A percentile compares a stretch with the other conserved stretches of the same genome.
Evolutionary conservation across 805 yeast species (phyloP).

Genomic region (Yamadazyma nakazawae): DNA sequence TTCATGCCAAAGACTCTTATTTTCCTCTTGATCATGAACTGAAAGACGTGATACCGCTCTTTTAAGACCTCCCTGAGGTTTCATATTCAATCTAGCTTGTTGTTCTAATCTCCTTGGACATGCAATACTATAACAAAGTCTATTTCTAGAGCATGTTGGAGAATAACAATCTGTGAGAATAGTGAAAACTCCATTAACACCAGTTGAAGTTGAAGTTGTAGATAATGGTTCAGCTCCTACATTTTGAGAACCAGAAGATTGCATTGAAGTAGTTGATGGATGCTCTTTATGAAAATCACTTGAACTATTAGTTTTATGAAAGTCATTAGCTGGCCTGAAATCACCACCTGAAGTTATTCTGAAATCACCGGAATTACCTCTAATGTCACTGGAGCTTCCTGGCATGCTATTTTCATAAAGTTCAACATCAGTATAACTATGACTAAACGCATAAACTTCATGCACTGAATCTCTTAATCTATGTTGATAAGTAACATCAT

Average conservation of each 20-base stretch:
- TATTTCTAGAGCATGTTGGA: slow-evolving; percentile 89
- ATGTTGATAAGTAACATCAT: slow-evolving; percentile 94
- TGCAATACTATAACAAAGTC: slow-evolving; percentile 88
- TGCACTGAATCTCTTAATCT: slow-evolving; percentile 80
- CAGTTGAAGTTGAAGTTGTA: slow-evolving; percentile 19
- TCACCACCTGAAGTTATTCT: too few relatives aligned
- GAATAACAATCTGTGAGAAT: slow-evolving; percentile 92
- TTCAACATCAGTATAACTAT: slow-evolving; percentile 46
- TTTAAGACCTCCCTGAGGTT: slow-evolving; percentile 79
- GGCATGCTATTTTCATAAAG: slow-evolving; percentile 28
- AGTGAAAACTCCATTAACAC: slow-evolving; percentile 89
- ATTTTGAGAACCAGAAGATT: slow-evolving; percentile 1
- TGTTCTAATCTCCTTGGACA: slow-evolving; percentile 96
- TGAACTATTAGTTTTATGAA: not conserved
- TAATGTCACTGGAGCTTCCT: slow-evolving; percentile 18
- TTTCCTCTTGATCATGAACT: slow-evolving; percentile 64
- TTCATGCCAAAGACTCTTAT: slow-evolving; percentile 88
- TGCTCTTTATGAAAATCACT: slow-evolving; percentile 11
- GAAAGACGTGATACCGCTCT: slow-evolving; percentile 71
- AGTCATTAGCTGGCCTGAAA: not conserved
- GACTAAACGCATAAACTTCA: slow-evolving; percentile 84
- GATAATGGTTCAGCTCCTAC: slow-evolving; percentile 12
- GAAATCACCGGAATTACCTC: not conserved
- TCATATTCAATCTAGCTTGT: slow-evolving; percentile 86
- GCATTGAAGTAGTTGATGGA: slow-evolving; percentile 16